A percentile compares a stretch with the other conserved stretches of the same genome.
These are phyloP conservation scores for Nakazawaea wyomingensis DNA, from an alignment of 805 yeast species.

Conservation along the genomic window DNA sequence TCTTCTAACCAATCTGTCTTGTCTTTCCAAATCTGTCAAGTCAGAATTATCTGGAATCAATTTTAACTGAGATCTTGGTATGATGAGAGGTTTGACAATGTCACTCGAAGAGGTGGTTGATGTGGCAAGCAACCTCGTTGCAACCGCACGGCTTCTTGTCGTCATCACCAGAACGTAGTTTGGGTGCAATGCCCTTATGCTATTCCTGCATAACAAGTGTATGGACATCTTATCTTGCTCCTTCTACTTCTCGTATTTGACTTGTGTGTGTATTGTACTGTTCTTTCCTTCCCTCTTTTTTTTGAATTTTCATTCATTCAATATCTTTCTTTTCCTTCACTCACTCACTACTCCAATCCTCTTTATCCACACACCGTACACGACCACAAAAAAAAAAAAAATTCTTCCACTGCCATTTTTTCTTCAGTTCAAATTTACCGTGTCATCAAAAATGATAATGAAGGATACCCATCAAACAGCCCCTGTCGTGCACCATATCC, in stretches of 20 bases:
- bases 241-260: slow-evolving; percentile 23
- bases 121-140: slow-evolving; percentile 1
- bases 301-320: too few relatives aligned
- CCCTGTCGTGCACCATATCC: background rate
- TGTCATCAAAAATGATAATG: too few relatives aligned
- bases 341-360: too few relatives aligned
- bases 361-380: too few relatives aligned
- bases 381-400: too few relatives aligned
- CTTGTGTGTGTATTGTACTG: too few relatives aligned
- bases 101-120: background rate
- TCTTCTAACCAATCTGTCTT: slow-evolving; percentile 65
- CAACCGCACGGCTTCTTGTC: too few relatives aligned
- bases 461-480: too few relatives aligned
- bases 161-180: background rate
- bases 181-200: slow-evolving; percentile 14
- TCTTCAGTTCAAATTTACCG: too few relatives aligned
- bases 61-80: slow-evolving; percentile 32
- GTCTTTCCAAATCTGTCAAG: slow-evolving; percentile 71
- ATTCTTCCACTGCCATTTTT: too few relatives aligned
- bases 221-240: background rate
- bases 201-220: slow-evolving; percentile 34
- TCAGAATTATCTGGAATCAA: slow-evolving; percentile 40
- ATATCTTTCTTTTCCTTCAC: too few relatives aligned
- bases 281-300: too few relatives aligned
- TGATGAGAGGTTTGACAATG: slow-evolving; percentile 20